Evolutionary conservation across 202 grass and related monocot genomes (phyloP), one percentile per base, ranked within the genome.

Genomic region (Carex sylvatica): DNA sequence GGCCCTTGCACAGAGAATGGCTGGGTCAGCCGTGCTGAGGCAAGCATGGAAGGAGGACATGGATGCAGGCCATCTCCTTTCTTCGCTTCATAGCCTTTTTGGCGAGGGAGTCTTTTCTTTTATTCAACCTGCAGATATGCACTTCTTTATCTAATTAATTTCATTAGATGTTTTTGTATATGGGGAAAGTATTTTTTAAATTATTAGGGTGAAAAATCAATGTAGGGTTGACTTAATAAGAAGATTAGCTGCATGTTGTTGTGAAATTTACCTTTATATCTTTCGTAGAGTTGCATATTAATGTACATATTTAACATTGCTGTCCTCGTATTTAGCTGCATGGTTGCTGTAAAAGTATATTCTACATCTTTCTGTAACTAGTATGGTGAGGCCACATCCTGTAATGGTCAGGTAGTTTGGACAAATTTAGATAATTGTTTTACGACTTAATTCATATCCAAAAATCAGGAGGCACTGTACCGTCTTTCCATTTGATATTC

Each of bases 11-110:
- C 92, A 89, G 9, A 91, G 66, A 53, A 86, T 87, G 23, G 23
- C 63, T 9, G 61, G 10, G 12, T 98, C 92, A 13, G 18, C 82
- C 0, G 90, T 93, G 51, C 78, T 98, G 61, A 89, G 92, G 78
- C 90, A 93, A 90, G 92, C 95, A 51, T 98, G 95, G 95, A 95
- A 91, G 77, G 95, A 98, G 82, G 95, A 98, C 68, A 78, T 91
- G 58, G 89, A 98, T 44, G 87, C 87, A 2, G 89, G 92, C 7
- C 84, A 88, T 80, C 87, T 98, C 23, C 67, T 95, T 66, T 81
- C 84, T 1, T 93, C 95, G 10, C 73, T 98, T 60, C 83, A 87
- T 5, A 87, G 85, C 24, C 85, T 93, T 28, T 98, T 98, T 20
- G 92, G 92, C 4, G 95, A 94, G 76, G 90, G 87, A 38, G 86